A percentile compares a stretch with the other conserved stretches of the same genome.
Evolutionary conservation across 148 eudicot species (phyloP).

Genomic region (Dysphania ambrosioides): DNA sequence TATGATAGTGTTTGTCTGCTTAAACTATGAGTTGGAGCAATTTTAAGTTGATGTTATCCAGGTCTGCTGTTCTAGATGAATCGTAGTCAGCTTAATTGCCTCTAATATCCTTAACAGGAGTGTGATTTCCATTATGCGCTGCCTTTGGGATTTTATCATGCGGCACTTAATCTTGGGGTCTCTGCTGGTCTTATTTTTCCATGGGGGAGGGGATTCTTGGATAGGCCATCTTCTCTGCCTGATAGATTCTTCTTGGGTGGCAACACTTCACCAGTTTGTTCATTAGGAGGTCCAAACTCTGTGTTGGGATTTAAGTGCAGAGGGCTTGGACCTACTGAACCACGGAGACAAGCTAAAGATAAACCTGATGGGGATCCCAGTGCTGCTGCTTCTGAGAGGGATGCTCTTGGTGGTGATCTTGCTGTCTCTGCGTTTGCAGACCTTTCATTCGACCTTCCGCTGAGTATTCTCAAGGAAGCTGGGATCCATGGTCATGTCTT

Average conservation of each 20-base stretch:
- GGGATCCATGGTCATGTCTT: conserved; percentile 82
- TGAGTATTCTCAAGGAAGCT: conserved; percentile 63
- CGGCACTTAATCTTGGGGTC: conserved; percentile 75
- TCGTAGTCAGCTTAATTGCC: neutral
- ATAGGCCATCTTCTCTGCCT: conserved; percentile 54
- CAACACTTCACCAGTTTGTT: conserved; percentile 78
- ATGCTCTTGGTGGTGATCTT: conserved; percentile 80
- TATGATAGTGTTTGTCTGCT: conserved; percentile 7
- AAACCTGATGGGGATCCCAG: conserved; percentile 33
- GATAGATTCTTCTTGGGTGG: conserved; percentile 89
- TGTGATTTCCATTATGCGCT: conserved; percentile 73
- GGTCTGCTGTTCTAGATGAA: neutral
- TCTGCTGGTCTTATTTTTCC: conserved; percentile 72
- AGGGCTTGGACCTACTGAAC: conserved; percentile 83
- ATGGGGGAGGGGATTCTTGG: conserved; percentile 69
- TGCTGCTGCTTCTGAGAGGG: conserved; percentile 37
- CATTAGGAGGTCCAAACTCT: conserved; percentile 68
- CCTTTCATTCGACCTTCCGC: conserved; percentile 82
- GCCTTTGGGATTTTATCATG: conserved; percentile 64
- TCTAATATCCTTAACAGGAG: conserved; percentile 50
- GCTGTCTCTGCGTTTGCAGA: conserved; percentile 88
- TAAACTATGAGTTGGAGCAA: neutral
- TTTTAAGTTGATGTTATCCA: conserved; percentile 4
- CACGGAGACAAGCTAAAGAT: conserved; percentile 49
- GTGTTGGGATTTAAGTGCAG: conserved; percentile 70